Base-by-base conservation (phyloP, 108 stramenopile species). In the Skeletonema potamos region DNA sequence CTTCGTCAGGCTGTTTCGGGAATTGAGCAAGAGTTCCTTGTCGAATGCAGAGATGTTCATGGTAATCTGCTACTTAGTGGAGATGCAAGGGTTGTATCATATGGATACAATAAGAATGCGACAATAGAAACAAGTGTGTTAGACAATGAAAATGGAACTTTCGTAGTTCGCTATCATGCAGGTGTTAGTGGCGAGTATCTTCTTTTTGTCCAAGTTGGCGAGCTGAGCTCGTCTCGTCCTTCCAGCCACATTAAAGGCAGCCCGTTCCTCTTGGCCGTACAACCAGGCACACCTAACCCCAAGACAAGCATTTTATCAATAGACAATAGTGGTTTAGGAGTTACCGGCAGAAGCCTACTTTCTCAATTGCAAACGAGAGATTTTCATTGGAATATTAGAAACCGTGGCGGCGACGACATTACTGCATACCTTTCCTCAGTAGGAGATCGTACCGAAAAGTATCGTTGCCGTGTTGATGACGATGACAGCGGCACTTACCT, bases 301-400 rank as follows among this genome's bases (percentile, higher is more conserved):
- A 2, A 4, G 12, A 56, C 56, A 0, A 44, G 64, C 44, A 46
- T 26, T n/a, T 57, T 74, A 3, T 6, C 64, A 2, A 22, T 63
- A 3, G 27, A 55, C 2, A 37, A 39, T 26, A 29, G 12, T 12
- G 39, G 64, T 34, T 20, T 43, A 30, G 55, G 41, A n/a, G 41
- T 74, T 22, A 17, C 64, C 30, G 64, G 73, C 5, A 28, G 30
- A 59, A 34, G 43, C 4, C 20, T 74, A 15, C 13, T 41, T 20
- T 29, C 65, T 27, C 30, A 30, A 11, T 39, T 74, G 7, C 73
- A 74, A 48, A 39, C 72, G 54, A 57, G 56, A 34, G 72, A 73
- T 30, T 18, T 11, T 0, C 27, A 57, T 41, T 1, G 46, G 0
- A 74, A 74, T 64, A 60, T 3, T 64, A 64, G 64, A 28, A 1